Base-by-base conservation (phyloP, 2,329 filamentous ascomycete genomes). In the Sporothrix variecibatus region DNA sequence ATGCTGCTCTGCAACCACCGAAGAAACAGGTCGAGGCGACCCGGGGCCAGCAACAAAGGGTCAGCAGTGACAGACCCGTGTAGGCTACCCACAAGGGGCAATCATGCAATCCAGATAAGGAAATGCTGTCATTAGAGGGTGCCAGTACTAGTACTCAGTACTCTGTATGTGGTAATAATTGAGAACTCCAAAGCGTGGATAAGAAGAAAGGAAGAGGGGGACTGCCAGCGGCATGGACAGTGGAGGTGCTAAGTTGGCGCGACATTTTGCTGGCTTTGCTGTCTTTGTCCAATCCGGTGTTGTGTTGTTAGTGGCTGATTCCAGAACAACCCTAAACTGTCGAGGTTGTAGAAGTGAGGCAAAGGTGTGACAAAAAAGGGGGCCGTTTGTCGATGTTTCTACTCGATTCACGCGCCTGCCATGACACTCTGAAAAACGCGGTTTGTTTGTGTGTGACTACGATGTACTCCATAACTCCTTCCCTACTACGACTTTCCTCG, bases 11-110 rank as follows among this genome's bases (percentile, higher is more conserved):
- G n/a, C 26, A 15, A 28, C 23, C 26, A 28, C 53, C 26, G 9
- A 69, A 28, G 28, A 51, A 71, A 58, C 51, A 71, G 68, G 68
- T 71, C 68, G 68, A 71, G 68, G 68, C 68, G 68, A 71, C 15
- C 64, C 12, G 34, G 68, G 46, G 20, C 67, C 67, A 26, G 17
- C 43, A 38, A 40, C 7, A 9, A 69, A 51, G 17, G 58, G 58
- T 40, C 58, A 64, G 31, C 58, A 64, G 58, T 64, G 58, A 40
- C 58, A n/a, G 12, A 23, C 51, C 1, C n/a, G 40, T 15, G 26
- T 8, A 58, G 53, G 23, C 64, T 43, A 68, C 23, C 15, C 15
- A 49, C 15, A 20, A 49, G 23, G 51, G 51, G 23, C 51, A 28
- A 23, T 31, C 26, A 40, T 23, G n/a, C 3, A 26, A 11, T 28